Conservation (phyloP, 306 rosid species). For the Citrullus amarus region DNA sequence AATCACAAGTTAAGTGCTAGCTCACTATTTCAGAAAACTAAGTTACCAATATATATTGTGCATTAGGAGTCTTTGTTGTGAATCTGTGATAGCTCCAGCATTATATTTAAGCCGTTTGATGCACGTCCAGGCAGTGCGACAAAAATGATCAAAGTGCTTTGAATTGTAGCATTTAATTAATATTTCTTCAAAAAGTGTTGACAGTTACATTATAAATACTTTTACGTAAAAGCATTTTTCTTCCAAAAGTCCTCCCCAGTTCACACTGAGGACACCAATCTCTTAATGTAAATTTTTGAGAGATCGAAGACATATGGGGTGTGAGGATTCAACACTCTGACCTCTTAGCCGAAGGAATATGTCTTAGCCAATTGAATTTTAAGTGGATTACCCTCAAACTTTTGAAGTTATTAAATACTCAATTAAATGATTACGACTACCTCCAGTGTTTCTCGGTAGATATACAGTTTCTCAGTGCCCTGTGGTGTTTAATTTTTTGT, state of each 20-base stretch:
- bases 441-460: background rate
- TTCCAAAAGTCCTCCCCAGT: background rate
- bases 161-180: background rate
- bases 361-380: no score
- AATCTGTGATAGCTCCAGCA: background rate
- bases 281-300: background rate
- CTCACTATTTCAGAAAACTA: background rate
- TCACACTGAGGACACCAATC: background rate
- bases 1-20: background rate
- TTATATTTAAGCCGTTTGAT: background rate
- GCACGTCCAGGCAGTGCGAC: background rate
- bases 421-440: background rate
- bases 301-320: no score
- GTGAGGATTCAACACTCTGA: background rate
- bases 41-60: background rate
- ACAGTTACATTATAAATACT: background rate
- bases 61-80: background rate
- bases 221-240: background rate
- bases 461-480: background rate
- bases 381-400: background rate
- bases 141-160: background rate
- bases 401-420: background rate
- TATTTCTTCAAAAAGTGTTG: background rate
- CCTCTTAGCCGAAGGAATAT: background rate
- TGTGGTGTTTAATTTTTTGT: background rate